Evolutionary conservation across 2,329 filamentous ascomycete genomes (phyloP).

Genomic region (Paradendryphiella salina): DNA sequence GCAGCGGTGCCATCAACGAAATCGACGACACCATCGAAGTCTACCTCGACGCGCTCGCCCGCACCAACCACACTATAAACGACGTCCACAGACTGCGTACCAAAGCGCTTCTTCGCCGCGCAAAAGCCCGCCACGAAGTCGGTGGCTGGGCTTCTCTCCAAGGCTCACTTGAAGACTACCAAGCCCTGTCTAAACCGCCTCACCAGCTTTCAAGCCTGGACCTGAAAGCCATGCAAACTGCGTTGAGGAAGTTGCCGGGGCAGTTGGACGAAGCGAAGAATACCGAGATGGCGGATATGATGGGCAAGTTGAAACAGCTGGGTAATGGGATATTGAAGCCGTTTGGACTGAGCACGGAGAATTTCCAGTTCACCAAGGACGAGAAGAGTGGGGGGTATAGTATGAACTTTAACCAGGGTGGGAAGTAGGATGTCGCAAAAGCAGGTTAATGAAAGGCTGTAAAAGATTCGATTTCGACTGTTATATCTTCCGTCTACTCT

Average conservation of each 20-base stretch:
- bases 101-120: conserved; percentile 81
- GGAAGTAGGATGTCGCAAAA: not conserved
- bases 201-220: conserved; percentile 67
- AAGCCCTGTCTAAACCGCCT: conserved; percentile 61
- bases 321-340: conserved; percentile 91
- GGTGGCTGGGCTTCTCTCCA: conserved; percentile 80
- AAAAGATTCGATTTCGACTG: not conserved
- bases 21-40: conserved; percentile 54
- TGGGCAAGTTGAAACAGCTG: conserved; percentile 90
- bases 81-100: conserved; percentile 77
- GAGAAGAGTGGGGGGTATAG: conserved; percentile 89
- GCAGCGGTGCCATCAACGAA: conserved; percentile 63
- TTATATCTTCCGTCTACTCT: no score
- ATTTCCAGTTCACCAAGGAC: conserved; percentile 93
- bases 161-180: conserved; percentile 80
- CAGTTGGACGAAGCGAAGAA: conserved; percentile 78
- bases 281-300: conserved; percentile 92
- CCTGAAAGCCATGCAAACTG: conserved; percentile 65
- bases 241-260: conserved; percentile 67
- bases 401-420: conserved; percentile 75
- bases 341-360: conserved; percentile 90
- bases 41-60: conserved; percentile 38
- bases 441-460: not conserved
- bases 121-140: conserved; percentile 69
- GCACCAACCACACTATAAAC: conserved; percentile 44